A percentile compares a stretch with the other conserved stretches of the same genome.
Evolutionary conservation across 208 protist genomes (phyloP).

Genomic region (Acanthamoeba healyi): DNA sequence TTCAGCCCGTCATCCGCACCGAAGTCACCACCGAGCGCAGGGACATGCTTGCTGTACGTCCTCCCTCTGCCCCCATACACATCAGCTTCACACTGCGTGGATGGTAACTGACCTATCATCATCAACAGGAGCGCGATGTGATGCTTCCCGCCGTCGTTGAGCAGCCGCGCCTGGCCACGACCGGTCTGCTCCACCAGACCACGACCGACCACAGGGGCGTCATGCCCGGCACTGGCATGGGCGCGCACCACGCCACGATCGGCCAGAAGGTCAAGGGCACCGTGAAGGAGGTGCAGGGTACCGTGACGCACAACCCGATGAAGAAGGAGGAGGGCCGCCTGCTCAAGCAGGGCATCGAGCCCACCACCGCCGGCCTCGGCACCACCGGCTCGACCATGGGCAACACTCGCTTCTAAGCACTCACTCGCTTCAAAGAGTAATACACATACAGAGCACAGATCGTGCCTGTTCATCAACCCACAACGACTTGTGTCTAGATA

Average conservation of each 20-base stretch:
- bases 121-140: background rate
- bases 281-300: conserved; percentile 23
- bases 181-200: too few relatives aligned
- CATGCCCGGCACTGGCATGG: too few relatives aligned
- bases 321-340: conserved; percentile 51
- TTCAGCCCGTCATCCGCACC: background rate
- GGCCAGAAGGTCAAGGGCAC: conserved; percentile 33
- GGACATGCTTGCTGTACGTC: background rate
- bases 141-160: background rate
- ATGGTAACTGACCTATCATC: background rate
- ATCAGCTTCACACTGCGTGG: too few relatives aligned
- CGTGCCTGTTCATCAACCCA: too few relatives aligned
- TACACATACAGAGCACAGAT: too few relatives aligned
- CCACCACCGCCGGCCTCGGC: background rate
- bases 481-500: too few relatives aligned
- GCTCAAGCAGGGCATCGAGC: conserved; percentile 59
- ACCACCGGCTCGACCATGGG: too few relatives aligned
- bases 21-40: conserved; percentile 9
- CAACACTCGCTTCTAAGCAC: too few relatives aligned
- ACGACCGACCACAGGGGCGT: too few relatives aligned
- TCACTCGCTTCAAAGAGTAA: too few relatives aligned
- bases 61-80: background rate
- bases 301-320: background rate
- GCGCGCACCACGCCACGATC: background rate
- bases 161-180: background rate